Percentiles rank a stretch among this genome's conserved stretches.
Evolutionary conservation across 495 filamentous ascomycete genomes (phyloP).

Genomic region (Darksidea phi): DNA sequence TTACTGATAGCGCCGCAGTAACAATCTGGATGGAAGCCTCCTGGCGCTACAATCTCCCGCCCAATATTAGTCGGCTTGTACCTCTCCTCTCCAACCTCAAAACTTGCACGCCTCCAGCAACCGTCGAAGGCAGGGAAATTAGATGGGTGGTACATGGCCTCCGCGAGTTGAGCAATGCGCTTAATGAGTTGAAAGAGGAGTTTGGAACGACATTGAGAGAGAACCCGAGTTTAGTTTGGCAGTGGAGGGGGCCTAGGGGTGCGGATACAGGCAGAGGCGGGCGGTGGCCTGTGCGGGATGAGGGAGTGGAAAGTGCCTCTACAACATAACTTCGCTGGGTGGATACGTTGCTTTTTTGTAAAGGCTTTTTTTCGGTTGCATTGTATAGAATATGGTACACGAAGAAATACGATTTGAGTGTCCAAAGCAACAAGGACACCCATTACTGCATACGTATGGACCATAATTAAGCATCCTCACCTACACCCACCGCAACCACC

Average conservation of each 20-base stretch:
- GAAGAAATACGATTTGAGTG: too few relatives aligned
- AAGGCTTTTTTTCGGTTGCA: too few relatives aligned
- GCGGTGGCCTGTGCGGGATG: conserved; percentile 25
- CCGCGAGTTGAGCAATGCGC: conserved; percentile 20
- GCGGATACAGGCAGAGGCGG: background rate
- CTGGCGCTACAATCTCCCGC: conserved; percentile 29
- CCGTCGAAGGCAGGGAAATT: conserved; percentile 18
- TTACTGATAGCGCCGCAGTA: conserved; percentile 21
- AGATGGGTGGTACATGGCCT: conserved; percentile 21
- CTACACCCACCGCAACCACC: too few relatives aligned
- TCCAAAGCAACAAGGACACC: too few relatives aligned
- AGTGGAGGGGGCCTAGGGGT: conserved; percentile 13
- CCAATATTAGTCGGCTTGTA: conserved; percentile 27
- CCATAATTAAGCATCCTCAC: too few relatives aligned
- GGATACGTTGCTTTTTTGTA: too few relatives aligned
- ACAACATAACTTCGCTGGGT: background rate
- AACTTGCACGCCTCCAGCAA: conserved; percentile 19
- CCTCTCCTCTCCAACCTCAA: conserved; percentile 21
- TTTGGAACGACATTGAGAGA: conserved; percentile 21
- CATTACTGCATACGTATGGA: too few relatives aligned
- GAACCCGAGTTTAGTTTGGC: conserved; percentile 26
- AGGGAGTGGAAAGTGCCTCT: conserved; percentile 11
- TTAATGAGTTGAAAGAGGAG: conserved; percentile 15
- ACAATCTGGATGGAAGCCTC: conserved; percentile 33
- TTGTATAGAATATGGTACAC: too few relatives aligned